Base-by-base conservation (phyloP, 371 early-diverging fungal genomes). In the Funneliformis caledonium region DNA sequence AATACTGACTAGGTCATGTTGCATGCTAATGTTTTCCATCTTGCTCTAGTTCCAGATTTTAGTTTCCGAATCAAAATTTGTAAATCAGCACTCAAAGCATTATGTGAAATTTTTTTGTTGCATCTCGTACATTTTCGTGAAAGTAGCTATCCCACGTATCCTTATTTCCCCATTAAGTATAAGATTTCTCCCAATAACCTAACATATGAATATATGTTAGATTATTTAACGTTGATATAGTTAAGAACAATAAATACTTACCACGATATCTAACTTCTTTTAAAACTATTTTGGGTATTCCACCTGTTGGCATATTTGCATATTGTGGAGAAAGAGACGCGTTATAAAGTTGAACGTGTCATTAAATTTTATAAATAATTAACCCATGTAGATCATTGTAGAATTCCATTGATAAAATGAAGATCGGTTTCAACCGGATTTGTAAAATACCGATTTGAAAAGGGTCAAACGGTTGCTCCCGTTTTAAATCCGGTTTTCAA, bases 191-290 rank as follows among this genome's bases (percentile, higher is more conserved):
- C 31, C 16, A 70, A 70, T 70, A 70, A 37, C 42, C 42, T 70
- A 45, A 70, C 45, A 70, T 42, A 37, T 37, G 37, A 37, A 19
- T 70, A 70, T 1, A 70, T 45, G 14, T 70, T 70, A 70, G 70
- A 70, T 19, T 70, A 70, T 42, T 70, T 70, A 70, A 42, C 42
- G 14, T 70, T 70, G 6, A 70, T 70, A 70, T 70, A 70, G 70
- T 70, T 8, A 70, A 70, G 70, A 70, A 70, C 70, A 70, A 70
- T 70, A 70, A 70, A 70, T 70, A 37, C 31, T 19, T 14, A n/a
- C 42, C 42, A 42, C 11, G 6, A 45, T 64, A 12, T 64, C 19
- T 22, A 22, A 64, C 64, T 64, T 64, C 64, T 33, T 64, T 6
- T 64, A 64, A 33, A 64, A 2, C 11, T 64, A 8, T 8, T 64